phyloP scores from a whole-genome alignment of 176 grass and related monocot genomes.

The Oryza meyeriana region DNA sequence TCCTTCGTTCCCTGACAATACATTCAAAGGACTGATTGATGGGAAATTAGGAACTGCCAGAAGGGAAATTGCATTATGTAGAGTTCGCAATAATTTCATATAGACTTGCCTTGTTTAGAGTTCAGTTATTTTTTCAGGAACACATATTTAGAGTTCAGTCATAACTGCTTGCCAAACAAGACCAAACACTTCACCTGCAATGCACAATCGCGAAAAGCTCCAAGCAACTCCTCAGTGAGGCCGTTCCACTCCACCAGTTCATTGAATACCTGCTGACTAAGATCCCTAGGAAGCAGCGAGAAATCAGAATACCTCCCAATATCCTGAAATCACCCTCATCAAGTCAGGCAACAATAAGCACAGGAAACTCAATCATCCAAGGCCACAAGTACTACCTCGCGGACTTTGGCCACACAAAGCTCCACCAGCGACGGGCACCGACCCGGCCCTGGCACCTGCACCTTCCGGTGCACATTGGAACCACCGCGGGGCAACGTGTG shows the following conservation, averaged over 20 bases:
- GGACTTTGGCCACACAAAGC: slow-evolving; percentile 77
- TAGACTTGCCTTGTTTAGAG: neutral
- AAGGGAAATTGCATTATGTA: neutral
- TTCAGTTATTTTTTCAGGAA: neutral
- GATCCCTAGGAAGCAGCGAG: slow-evolving; percentile 82
- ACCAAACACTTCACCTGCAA: slow-evolving; percentile 63
- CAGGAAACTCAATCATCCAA: slow-evolving; percentile 20
- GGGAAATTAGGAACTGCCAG: neutral
- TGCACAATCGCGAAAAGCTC: slow-evolving; percentile 79
- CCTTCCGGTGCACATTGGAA: slow-evolving; percentile 30
- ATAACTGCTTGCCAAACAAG: slow-evolving; percentile 13
- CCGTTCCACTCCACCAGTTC: slow-evolving; percentile 59
- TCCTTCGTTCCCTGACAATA: neutral
- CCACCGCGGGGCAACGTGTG: slow-evolving; percentile 58
- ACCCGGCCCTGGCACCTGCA: slow-evolving; percentile 28
- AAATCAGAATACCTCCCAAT: slow-evolving; percentile 76
- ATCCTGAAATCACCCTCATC: slow-evolving; percentile 56
- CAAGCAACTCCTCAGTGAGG: slow-evolving; percentile 61
- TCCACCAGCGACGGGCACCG: slow-evolving; percentile 74
- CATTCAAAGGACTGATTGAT: neutral
- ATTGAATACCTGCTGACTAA: slow-evolving; percentile 97
- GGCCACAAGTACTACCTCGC: slow-evolving; percentile 44
- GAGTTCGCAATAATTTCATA: neutral
- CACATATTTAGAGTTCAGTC: neutral
- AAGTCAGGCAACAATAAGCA: slow-evolving; percentile 16